phyloP scores from a whole-genome alignment of 23 red algal species.

The Gracilaria caudata region DNA sequence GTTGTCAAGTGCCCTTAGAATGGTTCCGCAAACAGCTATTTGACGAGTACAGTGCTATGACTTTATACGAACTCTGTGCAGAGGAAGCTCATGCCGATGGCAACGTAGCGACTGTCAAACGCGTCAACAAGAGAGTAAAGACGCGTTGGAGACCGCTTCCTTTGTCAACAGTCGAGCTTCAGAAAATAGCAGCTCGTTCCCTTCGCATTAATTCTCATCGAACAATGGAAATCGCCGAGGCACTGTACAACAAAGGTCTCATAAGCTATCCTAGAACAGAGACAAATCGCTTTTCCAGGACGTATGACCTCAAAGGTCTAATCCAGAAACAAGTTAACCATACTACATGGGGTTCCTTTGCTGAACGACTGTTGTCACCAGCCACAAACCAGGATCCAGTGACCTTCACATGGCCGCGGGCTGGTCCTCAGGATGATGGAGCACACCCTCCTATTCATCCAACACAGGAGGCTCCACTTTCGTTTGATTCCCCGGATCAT shows the following conservation, averaged over 20 bases:
- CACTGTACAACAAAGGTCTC: constrained; percentile 88
- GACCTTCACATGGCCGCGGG: constrained; percentile 80
- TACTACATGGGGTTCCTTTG: constrained; percentile 73
- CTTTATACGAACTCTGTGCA: constrained; percentile 78
- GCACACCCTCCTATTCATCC: constrained; percentile 99
- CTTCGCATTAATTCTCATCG: constrained; percentile 82
- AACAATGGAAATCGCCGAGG: constrained; percentile 87
- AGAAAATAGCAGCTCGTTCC: constrained; percentile 79
- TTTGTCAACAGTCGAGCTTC: constrained; percentile 93
- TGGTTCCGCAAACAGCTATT: constrained; percentile 93
- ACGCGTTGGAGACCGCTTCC: constrained; percentile 81
- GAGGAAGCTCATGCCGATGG: constrained; percentile 64
- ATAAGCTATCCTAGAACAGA: constrained; percentile 99
- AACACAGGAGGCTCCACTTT: constrained; percentile 68
- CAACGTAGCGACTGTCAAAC: constrained; percentile 33
- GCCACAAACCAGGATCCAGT: constrained; percentile 40
- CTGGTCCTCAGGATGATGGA: constrained; percentile 76
- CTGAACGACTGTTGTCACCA: constrained; percentile 61
- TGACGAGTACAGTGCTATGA: constrained; percentile 81
- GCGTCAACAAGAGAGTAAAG: constrained; percentile 50
- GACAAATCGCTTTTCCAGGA: constrained; percentile 80
- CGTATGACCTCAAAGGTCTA: constrained; percentile 66
- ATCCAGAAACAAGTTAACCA: constrained; percentile 75
- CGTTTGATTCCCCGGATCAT: constrained; percentile 58
- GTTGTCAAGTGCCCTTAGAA: constrained; percentile 53